Base-by-base conservation (phyloP, 2,329 filamentous ascomycete genomes). In the Colletotrichum eremochloae region DNA sequence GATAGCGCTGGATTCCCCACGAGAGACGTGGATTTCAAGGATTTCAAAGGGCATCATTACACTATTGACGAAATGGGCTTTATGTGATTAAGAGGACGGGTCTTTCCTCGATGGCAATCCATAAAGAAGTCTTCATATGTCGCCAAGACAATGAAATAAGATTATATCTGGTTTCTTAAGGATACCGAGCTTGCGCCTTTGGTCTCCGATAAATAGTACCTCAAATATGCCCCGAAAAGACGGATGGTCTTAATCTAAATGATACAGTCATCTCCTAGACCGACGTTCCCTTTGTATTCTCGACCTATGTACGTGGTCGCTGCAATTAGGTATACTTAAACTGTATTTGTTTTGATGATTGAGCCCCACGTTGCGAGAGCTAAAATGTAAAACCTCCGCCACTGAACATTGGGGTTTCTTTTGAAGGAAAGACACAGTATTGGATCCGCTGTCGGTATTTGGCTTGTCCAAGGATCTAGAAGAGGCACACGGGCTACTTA, bases 1-100 rank as follows among this genome's bases (percentile, higher is more conserved):
- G 75, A 76, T 55, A 2, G 74, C 5, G 76, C 79, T 1, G 73
- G 74, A 1, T 81, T 76, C 72, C 79, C 80, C 0, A 62, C 65
- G 24, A 74, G 81, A 20, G 79, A 81, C 57, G 72, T 80, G 29
- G 79, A 82, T 11, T 83, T 79, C 42, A 79, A 79, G 68, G 81
- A 82, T 2, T 63, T 63, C 29, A n/a, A 68, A 20, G 64, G 68
- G 9, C 50, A 68, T 7, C 36, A 71, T 33, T 65, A 65, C 31
- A 3, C 52, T 1, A 24, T 46, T 8, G 63, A 48, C 3, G n/a
- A 38, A 5, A 0, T 36, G 18, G 36, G 31, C 2, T 44, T 63
- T 5, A 12, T 55, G 20, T 38, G 7, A 56, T n/a, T 24, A 18
- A n/a, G 14, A 31, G 6, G 8, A 7, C 29, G 2, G 15, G 38